These are phyloP conservation scores for Candida parachauliodes DNA, from an alignment of 805 yeast genomes.

Conservation along the genomic window DNA sequence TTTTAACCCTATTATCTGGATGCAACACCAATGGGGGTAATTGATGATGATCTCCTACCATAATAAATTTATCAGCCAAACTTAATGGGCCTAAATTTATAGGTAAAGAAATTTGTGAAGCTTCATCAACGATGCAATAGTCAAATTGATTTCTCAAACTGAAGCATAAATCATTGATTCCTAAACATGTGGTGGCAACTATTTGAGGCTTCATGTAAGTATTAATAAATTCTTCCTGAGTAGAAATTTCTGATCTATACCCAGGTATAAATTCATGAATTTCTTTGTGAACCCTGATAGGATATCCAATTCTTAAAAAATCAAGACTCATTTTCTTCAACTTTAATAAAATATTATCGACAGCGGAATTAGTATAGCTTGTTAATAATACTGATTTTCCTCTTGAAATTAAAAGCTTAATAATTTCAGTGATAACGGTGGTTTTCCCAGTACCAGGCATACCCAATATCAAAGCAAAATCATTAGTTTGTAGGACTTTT, in stretches of 20 bases:
- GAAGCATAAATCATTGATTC: constrained; percentile 64
- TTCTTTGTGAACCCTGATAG: constrained; percentile 57
- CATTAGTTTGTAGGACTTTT: constrained; percentile 59
- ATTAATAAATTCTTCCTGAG: constrained; percentile 43
- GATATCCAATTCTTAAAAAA: constrained; percentile 66
- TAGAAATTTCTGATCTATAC: constrained; percentile 24
- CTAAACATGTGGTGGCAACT: constrained; percentile 87
- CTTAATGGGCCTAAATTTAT: constrained; percentile 84
- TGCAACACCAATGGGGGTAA: constrained; percentile 79
- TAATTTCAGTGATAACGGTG: constrained; percentile 74
- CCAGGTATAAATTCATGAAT: constrained; percentile 52
- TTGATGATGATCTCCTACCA: constrained; percentile 97
- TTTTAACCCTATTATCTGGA: constrained; percentile 56
- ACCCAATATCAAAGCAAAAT: constrained; percentile 80
- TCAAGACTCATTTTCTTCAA: constrained; percentile 34
- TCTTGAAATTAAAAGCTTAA: constrained; percentile 53
- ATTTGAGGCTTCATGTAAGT: constrained; percentile 58
- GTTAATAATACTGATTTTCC: constrained; percentile 72
- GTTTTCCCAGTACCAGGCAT: constrained; percentile 93
- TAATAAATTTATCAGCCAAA: constrained; percentile 70
- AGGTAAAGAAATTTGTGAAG: constrained; percentile 93
- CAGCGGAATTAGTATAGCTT: constrained; percentile 93
- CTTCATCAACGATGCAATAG: constrained; percentile 94
- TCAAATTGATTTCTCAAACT: constrained; percentile 60
- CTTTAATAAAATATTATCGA: constrained; percentile 84